Base-by-base conservation (phyloP, 192 early-diverging fungal species). In the Coemansia sp. region DNA sequence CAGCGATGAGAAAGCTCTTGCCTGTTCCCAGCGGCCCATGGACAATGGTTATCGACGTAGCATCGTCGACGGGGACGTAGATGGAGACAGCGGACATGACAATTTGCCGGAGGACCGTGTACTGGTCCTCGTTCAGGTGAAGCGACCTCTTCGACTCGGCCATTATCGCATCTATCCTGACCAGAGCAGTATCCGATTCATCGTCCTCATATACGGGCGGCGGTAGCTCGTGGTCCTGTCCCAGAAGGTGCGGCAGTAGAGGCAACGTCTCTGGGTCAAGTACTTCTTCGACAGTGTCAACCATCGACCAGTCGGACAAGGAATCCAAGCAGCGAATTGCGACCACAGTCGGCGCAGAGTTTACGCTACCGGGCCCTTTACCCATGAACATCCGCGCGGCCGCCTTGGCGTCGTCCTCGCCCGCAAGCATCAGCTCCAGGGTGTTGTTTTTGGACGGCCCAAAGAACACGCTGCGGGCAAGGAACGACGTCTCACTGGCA, bases 1-100 rank as follows among this genome's bases (percentile, higher is more conserved):
- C 84, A 4, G 78, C 80, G 14, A 82, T 71, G 6, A 88, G 64
- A 47, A 76, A 85, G 59, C 83, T 85, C 60, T 88, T 88, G n/a
- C 85, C 85, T 0, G 85, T 82, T 4, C 85, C 85, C 60, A 85
- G 85, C 22, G 75, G 75, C 3, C 75, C 75, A 18, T 77, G 75
- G 3, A 77, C 51, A 9, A 71, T 55, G 7, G 60, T 71, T 14
- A 67, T 47, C 11, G 62, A 41, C 32, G 42, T 36, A 7, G 51
- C 27, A 7, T 41, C 48, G 13, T 38, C 38, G 11, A 60, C 34
- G 11, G 61, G 55, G 2, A 62, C 16, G 26, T 65, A 69, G 18
- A 65, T 60, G 23, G 59, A 63, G 12, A 66, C 51, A 5, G 58
- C 56, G 2, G 61, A 66, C 47, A 62, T 42, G 5, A 63, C 57